Percentiles rank a stretch among this genome's conserved stretches.
These are phyloP conservation scores for Aspergillus proliferans DNA, from an alignment of 2,329 filamentous ascomycete genomes.

Conservation along the genomic window DNA sequence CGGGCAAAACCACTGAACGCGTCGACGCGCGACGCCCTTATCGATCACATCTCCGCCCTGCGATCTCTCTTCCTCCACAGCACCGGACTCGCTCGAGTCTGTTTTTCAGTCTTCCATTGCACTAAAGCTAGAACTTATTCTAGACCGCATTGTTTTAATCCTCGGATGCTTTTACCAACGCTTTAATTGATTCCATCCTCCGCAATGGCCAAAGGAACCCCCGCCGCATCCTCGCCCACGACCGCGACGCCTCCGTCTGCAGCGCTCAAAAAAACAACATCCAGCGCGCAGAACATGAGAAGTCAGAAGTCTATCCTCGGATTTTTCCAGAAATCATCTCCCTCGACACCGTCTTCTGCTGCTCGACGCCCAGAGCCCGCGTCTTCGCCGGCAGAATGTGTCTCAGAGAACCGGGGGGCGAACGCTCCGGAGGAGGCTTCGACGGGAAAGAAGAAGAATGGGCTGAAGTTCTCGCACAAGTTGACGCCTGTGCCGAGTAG, in stretches of 20 bases:
- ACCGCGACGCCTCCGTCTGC: slow-evolving; percentile 31
- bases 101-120: not conserved
- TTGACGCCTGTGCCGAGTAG: slow-evolving; percentile 76
- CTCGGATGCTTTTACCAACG: not conserved
- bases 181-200: not conserved
- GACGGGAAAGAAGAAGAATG: slow-evolving; percentile 38
- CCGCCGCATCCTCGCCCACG: slow-evolving; percentile 28
- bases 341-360: slow-evolving; percentile 35
- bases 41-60: slow-evolving; percentile 9
- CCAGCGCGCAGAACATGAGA: slow-evolving; percentile 44
- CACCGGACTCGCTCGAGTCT: slow-evolving; percentile 3
- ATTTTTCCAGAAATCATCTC: slow-evolving; percentile 63
- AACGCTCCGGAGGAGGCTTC: slow-evolving; percentile 24
- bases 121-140: too few relatives aligned
- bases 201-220: slow-evolving; percentile 34
- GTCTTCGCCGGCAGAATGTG: slow-evolving; percentile 32
- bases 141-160: not conserved
- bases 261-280: slow-evolving; percentile 35
- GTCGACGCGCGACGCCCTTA: slow-evolving; percentile 29
- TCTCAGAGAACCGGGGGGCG: slow-evolving; percentile 22
- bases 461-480: slow-evolving; percentile 39
- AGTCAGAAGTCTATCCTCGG: slow-evolving; percentile 68
- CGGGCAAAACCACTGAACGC: slow-evolving; percentile 29
- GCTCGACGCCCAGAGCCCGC: slow-evolving; percentile 26
- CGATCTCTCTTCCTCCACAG: slow-evolving; percentile 4